These are phyloP conservation scores for Heterobasidion parviporum DNA, from an alignment of 1,284 basidiomycete genomes.

Conservation along the genomic window DNA sequence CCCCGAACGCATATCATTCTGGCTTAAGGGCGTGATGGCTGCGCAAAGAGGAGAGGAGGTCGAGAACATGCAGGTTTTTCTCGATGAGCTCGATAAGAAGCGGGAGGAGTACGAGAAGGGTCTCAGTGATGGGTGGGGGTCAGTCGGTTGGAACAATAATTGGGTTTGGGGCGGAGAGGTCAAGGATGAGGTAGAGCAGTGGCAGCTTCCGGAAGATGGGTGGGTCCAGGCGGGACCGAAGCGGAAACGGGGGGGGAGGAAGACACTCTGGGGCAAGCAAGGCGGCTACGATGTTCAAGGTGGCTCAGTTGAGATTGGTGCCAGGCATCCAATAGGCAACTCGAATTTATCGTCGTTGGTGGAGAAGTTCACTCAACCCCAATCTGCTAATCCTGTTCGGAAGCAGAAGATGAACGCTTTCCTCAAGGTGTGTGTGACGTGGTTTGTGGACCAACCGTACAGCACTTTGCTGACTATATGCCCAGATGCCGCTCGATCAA, in stretches of 20 bases:
- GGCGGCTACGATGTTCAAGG: background rate
- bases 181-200: slow-evolving; percentile 4
- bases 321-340: slow-evolving; percentile 6
- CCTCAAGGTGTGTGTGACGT: slow-evolving; percentile 31
- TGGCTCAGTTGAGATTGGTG: background rate
- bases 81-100: slow-evolving; percentile 27
- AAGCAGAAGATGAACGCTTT: slow-evolving; percentile 40
- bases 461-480: slow-evolving; percentile 14
- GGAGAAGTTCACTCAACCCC: slow-evolving; percentile 36
- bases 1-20: slow-evolving; percentile 35
- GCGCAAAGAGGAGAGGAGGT: slow-evolving; percentile 41
- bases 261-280: background rate
- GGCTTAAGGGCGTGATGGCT: slow-evolving; percentile 43
- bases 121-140: slow-evolving; percentile 4
- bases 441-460: background rate
- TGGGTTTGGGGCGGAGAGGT: slow-evolving; percentile 7
- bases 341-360: slow-evolving; percentile 29
- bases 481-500: slow-evolving; percentile 44
- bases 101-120: slow-evolving; percentile 11
- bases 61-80: slow-evolving; percentile 39
- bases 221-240: background rate
- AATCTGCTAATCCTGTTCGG: slow-evolving; percentile 28
- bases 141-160: slow-evolving; percentile 7
- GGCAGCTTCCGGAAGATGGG: background rate
- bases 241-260: background rate